These are phyloP conservation scores for Pharnaceum exiguum DNA, from an alignment of 148 eudicot species.

Conservation along the genomic window DNA sequence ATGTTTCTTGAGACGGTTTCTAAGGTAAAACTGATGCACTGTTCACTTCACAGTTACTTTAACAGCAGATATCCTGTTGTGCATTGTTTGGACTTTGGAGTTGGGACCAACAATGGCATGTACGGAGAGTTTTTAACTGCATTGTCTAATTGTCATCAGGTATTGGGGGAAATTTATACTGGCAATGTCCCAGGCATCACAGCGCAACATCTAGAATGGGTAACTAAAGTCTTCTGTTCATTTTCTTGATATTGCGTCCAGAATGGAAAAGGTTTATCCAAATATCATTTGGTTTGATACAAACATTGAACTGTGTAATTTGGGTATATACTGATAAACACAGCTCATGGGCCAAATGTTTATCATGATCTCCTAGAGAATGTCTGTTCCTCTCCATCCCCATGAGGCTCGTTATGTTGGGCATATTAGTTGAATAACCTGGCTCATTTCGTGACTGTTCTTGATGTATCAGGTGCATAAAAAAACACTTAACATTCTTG, in stretches of 20 bases:
- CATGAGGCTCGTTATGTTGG: neutral
- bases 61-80: neutral
- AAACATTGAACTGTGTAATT: neutral
- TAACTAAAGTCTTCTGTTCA: slow-evolving; percentile 14
- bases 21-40: slow-evolving; percentile 49
- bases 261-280: neutral
- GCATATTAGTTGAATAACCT: neutral
- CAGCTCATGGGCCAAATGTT: neutral
- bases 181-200: slow-evolving; percentile 93
- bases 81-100: too few relatives aligned
- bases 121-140: neutral
- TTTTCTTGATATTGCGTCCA: slow-evolving; percentile 2
- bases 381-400: neutral
- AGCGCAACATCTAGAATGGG: slow-evolving; percentile 98
- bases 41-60: neutral
- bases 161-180: slow-evolving; percentile 85
- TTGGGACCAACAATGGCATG: too few relatives aligned
- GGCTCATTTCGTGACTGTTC: slow-evolving; percentile 4
- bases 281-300: neutral
- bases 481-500: slow-evolving; percentile 75
- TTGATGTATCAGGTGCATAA: slow-evolving; percentile 66
- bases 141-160: slow-evolving; percentile 34
- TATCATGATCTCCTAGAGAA: neutral
- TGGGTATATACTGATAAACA: neutral
- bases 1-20: slow-evolving; percentile 97